phyloP scores from a whole-genome alignment of 148 eudicot genomes.

The Cornus controversa region DNA sequence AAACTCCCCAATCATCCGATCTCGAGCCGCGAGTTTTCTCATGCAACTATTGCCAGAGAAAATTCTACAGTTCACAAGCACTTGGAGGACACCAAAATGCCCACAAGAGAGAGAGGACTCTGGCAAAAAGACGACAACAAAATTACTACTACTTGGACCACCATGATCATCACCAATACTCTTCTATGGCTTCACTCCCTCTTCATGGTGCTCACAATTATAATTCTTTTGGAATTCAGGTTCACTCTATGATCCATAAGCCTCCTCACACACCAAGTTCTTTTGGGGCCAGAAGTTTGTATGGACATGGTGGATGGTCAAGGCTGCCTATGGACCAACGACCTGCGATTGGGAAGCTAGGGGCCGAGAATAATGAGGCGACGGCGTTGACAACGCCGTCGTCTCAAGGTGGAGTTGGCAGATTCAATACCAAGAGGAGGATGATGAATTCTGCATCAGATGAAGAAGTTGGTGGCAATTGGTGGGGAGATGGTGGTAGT shows the following conservation, averaged over 20 bases:
- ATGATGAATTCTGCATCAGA: constrained; percentile 18
- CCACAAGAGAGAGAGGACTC: constrained; percentile 72
- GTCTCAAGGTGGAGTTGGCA: constrained; percentile 35
- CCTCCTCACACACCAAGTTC: constrained; percentile 35
- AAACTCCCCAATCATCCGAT: constrained; percentile 27
- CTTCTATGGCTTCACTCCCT: constrained; percentile 64
- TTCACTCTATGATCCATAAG: constrained; percentile 76
- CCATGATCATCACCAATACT: constrained; percentile 15
- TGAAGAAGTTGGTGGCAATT: constrained; percentile 9
- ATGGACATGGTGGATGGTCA: constrained; percentile 60
- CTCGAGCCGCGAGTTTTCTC: constrained; percentile 67
- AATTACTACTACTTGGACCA: constrained; percentile 35
- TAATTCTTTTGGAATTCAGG: constrained; percentile 77
- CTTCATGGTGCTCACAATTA: constrained; percentile 53
- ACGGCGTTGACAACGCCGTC: constrained; percentile 18
- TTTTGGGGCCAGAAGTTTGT: constrained; percentile 36
- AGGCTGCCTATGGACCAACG: constrained; percentile 17
- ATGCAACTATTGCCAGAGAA: constrained; percentile 78
- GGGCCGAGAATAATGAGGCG: constrained; percentile 23
- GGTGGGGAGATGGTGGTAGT: constrained; percentile 42
- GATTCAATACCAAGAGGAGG: constrained; percentile 29
- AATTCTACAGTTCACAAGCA: constrained; percentile 83
- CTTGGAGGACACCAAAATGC: constrained; percentile 91
- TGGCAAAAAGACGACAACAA: constrained; percentile 56
- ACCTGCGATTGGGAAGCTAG: constrained; percentile 42